A percentile compares a stretch with the other conserved stretches of the same genome.
These are phyloP conservation scores for Boletus vermiculosoides DNA, from an alignment of 768 basidiomycete species.

Conservation along the genomic window DNA sequence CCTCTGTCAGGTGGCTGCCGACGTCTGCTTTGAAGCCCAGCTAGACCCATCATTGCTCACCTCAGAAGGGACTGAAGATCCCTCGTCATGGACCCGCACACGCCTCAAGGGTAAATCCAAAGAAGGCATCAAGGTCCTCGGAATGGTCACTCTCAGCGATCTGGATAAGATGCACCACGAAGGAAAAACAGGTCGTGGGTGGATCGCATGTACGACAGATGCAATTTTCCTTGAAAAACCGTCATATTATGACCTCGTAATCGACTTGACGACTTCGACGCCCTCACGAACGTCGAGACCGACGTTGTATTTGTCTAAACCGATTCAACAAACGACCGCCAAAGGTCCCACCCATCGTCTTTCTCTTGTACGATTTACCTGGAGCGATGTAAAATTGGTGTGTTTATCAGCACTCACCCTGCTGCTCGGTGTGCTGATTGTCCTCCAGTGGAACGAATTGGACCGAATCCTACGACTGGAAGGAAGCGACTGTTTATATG, in stretches of 20 bases:
- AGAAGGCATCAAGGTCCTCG: slow-evolving; percentile 65
- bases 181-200: slow-evolving; percentile 61
- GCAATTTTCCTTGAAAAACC: slow-evolving; percentile 83
- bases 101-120: slow-evolving; percentile 41
- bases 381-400: slow-evolving; percentile 80
- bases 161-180: slow-evolving; percentile 59
- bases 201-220: slow-evolving; percentile 88
- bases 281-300: slow-evolving; percentile 62
- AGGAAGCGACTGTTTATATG: slow-evolving; percentile 25
- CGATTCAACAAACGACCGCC: slow-evolving; percentile 35
- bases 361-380: slow-evolving; percentile 68
- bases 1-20: slow-evolving; percentile 59
- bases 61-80: slow-evolving; percentile 23
- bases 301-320: slow-evolving; percentile 60
- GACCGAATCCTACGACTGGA: slow-evolving; percentile 66
- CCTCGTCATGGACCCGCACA: slow-evolving; percentile 31
- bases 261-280: slow-evolving; percentile 72
- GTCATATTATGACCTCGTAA: slow-evolving; percentile 72
- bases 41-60: slow-evolving; percentile 24
- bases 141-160: slow-evolving; percentile 78
- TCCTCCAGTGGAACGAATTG: slow-evolving; percentile 69
- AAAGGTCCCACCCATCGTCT: slow-evolving; percentile 53
- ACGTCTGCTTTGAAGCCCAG: slow-evolving; percentile 57
- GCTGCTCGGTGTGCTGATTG: not conserved
- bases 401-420: slow-evolving; percentile 18